These are phyloP conservation scores for Termitomyces bulborhizus DNA, from an alignment of 768 basidiomycete species.

Conservation along the genomic window DNA sequence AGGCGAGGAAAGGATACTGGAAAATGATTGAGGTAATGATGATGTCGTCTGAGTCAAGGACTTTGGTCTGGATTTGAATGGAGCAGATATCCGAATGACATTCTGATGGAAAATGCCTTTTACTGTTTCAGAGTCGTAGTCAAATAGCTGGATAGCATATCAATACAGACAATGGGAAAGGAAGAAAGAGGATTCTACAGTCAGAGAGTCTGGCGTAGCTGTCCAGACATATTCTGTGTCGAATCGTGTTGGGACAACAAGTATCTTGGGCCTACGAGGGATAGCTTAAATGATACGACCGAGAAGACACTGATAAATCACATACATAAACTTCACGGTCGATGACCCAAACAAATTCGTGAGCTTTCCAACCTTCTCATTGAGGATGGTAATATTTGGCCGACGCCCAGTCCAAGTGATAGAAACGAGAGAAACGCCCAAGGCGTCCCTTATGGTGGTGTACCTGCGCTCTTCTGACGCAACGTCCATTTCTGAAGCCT, in stretches of 20 bases:
- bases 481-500: neutral
- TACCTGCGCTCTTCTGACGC: constrained; percentile 22
- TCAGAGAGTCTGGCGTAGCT: constrained; percentile 47
- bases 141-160: constrained; percentile 35
- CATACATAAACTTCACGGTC: constrained; percentile 47
- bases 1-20: constrained; percentile 5
- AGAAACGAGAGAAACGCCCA: constrained; percentile 36
- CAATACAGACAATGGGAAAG: neutral
- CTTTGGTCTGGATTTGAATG: constrained; percentile 18
- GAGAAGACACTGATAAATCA: neutral
- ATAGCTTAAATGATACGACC: constrained; percentile 1
- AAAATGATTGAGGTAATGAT: constrained; percentile 12
- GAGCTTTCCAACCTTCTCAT: constrained; percentile 44
- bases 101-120: constrained; percentile 49
- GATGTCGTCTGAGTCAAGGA: neutral
- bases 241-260: constrained; percentile 58
- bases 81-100: constrained; percentile 34
- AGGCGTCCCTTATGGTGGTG: constrained; percentile 37
- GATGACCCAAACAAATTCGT: constrained; percentile 53
- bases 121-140: constrained; percentile 42
- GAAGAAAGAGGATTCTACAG: constrained; percentile 27
- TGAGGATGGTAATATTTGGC: constrained; percentile 44
- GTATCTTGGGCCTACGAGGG: constrained; percentile 42
- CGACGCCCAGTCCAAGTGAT: constrained; percentile 49
- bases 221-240: constrained; percentile 57